phyloP scores from a whole-genome alignment of 345 rosid genomes.

The Garcia nutans region DNA sequence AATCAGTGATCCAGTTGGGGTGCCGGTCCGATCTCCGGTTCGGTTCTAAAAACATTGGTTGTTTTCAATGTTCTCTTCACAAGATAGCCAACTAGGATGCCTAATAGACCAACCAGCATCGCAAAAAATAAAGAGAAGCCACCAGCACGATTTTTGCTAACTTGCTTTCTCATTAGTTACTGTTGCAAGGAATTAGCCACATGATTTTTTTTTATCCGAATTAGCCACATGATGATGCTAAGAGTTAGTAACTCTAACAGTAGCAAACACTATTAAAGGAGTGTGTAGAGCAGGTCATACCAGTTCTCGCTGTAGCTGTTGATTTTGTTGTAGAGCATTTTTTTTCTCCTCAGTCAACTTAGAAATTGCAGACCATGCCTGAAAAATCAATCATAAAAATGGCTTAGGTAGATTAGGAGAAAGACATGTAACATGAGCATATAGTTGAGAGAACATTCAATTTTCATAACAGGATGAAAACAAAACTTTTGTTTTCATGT shows the following conservation, averaged over 20 bases:
- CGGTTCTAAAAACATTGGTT: too few relatives aligned
- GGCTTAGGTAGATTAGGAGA: neutral
- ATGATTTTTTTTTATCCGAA: too few relatives aligned
- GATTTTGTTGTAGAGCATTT: slow-evolving; percentile 55
- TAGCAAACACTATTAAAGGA: neutral
- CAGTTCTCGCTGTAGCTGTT: slow-evolving; percentile 66
- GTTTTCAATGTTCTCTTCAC: slow-evolving; percentile 47
- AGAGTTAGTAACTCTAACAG: neutral
- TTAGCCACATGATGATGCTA: neutral
- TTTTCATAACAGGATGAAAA: too few relatives aligned
- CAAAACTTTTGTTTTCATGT: too few relatives aligned
- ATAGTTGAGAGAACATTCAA: too few relatives aligned
- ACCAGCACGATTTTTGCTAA: slow-evolving; percentile 41
- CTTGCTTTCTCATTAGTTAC: slow-evolving; percentile 60
- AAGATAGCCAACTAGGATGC: slow-evolving; percentile 58
- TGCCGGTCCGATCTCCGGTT: too few relatives aligned
- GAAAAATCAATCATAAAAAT: slow-evolving; percentile 18
- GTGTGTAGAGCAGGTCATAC: slow-evolving; percentile 33
- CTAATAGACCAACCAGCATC: slow-evolving; percentile 55
- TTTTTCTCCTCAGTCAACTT: slow-evolving; percentile 76
- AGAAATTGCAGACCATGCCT: slow-evolving; percentile 75
- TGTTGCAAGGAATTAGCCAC: slow-evolving; percentile 26
- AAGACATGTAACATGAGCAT: neutral
- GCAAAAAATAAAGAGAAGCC: slow-evolving; percentile 47
- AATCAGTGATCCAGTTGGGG: too few relatives aligned